Percentiles rank a stretch among this genome's conserved stretches.
These are phyloP conservation scores for Periconia macrospinosa DNA, from an alignment of 2,329 filamentous ascomycete species.

Conservation along the genomic window DNA sequence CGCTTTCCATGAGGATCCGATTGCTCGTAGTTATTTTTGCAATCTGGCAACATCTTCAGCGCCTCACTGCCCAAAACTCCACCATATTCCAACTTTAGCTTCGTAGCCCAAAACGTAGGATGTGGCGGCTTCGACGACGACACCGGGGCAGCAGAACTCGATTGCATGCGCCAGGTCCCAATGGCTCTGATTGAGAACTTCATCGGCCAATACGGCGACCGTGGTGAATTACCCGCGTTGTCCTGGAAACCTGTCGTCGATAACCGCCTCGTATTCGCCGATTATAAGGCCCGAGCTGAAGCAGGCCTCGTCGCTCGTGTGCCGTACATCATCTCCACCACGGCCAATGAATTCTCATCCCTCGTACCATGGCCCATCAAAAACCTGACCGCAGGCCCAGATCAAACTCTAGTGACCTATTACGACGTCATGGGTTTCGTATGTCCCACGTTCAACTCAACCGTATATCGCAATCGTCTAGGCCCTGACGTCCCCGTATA, in stretches of 20 bases:
- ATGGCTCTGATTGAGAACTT: slow-evolving; percentile 31
- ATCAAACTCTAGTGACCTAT: slow-evolving; percentile 2
- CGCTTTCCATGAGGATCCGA: slow-evolving; percentile 49
- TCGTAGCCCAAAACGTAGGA: slow-evolving; percentile 10
- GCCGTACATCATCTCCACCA: slow-evolving; percentile 12
- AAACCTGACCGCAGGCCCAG: slow-evolving; percentile 6
- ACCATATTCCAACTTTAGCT: slow-evolving; percentile 13
- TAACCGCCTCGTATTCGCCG: slow-evolving; percentile 19
- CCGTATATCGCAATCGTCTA: slow-evolving; percentile 7
- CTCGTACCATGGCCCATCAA: slow-evolving; percentile 7
- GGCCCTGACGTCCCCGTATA: slow-evolving; percentile 8
- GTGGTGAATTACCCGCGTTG: slow-evolving; percentile 20
- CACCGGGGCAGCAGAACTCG: slow-evolving; percentile 21
- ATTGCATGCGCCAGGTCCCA: slow-evolving; percentile 38
- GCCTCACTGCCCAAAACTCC: slow-evolving; percentile 8
- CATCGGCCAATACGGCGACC: slow-evolving; percentile 30
- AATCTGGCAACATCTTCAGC: slow-evolving; percentile 16
- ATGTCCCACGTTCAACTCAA: slow-evolving; percentile 15
- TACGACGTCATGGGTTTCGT: slow-evolving; percentile 4
- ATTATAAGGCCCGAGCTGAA: slow-evolving; percentile 16
- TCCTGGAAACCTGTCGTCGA: slow-evolving; percentile 21
- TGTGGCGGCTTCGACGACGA: slow-evolving; percentile 2
- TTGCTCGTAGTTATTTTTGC: slow-evolving; percentile 48
- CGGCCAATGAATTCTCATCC: slow-evolving; percentile 16
- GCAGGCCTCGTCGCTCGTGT: slow-evolving; percentile 14